These are phyloP conservation scores for Forsythia viridissima DNA, from an alignment of 257 asterid genomes.

Conservation along the genomic window DNA sequence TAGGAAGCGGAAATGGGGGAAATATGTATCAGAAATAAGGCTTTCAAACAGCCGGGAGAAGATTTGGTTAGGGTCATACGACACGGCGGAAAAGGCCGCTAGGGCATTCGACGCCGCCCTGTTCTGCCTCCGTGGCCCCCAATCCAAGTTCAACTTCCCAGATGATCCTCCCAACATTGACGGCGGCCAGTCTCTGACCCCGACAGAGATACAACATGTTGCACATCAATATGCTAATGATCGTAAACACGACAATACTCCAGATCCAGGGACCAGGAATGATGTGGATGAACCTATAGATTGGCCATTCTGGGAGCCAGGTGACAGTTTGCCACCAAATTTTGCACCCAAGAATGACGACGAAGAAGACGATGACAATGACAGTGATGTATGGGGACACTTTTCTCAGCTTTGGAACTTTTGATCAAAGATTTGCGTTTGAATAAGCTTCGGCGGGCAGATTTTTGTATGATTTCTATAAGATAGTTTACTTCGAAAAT, in stretches of 20 bases:
- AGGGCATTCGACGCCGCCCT: slow-evolving; percentile 65
- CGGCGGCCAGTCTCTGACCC: slow-evolving; percentile 32
- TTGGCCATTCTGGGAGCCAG: no score
- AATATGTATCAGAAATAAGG: slow-evolving; percentile 66
- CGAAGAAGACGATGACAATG: no score
- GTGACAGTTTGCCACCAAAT: no score
- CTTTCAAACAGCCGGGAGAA: slow-evolving; percentile 69
- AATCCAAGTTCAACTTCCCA: slow-evolving; percentile 53
- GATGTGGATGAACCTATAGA: no score
- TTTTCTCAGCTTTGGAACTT: no score
- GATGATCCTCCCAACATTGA: slow-evolving; percentile 38
- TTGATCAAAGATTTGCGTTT: no score
- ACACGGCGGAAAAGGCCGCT: slow-evolving; percentile 64
- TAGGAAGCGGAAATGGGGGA: slow-evolving; percentile 65
- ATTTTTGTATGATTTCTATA: no score
- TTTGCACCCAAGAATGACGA: no score
- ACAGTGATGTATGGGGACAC: no score
- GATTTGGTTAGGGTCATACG: slow-evolving; percentile 68
- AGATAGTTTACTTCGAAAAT: no score
- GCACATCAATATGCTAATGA: slow-evolving; percentile 46
- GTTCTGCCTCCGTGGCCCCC: slow-evolving; percentile 59
- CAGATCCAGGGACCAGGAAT: no score
- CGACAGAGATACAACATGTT: slow-evolving; percentile 38
- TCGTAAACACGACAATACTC: background rate
- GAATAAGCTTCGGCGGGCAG: no score